Percentiles rank a stretch among this genome's conserved stretches.
Conservation (phyloP, 768 basidiomycete species). For the Boletus vinaceobasis region DNA sequence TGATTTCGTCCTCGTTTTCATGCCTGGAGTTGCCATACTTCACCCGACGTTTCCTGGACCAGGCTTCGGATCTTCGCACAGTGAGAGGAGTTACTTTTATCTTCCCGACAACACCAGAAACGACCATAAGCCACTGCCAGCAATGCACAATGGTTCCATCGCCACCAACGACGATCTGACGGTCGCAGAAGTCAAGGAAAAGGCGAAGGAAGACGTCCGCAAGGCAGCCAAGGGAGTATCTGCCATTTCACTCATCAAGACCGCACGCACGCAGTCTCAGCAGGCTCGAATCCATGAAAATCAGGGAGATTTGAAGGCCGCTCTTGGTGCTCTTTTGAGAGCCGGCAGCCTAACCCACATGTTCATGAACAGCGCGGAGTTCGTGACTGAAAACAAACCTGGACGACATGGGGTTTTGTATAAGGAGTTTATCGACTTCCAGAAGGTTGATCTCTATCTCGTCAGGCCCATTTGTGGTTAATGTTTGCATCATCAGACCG, state of each 20-base stretch:
- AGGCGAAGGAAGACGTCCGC: constrained; percentile 44
- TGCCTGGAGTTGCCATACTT: constrained; percentile 43
- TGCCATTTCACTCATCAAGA: constrained; percentile 55
- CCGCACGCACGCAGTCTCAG: constrained; percentile 56
- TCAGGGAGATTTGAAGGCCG: constrained; percentile 58
- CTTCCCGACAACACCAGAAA: constrained; percentile 13
- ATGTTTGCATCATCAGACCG: constrained; percentile 30
- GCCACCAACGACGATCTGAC: constrained; percentile 29
- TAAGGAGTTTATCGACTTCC: constrained; percentile 63
- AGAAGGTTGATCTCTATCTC: constrained; percentile 47
- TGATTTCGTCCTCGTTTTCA: constrained; percentile 20
- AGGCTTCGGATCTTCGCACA: constrained; percentile 31
- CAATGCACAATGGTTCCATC: constrained; percentile 40
- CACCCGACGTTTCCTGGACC: constrained; percentile 34
- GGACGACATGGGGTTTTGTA: constrained; percentile 53
- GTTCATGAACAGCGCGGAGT: constrained; percentile 60
- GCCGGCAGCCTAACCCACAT: constrained; percentile 57
- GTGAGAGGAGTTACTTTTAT: constrained; percentile 16
- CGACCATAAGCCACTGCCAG: constrained; percentile 18
- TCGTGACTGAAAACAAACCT: constrained; percentile 44
- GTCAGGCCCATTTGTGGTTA: constrained; percentile 6
- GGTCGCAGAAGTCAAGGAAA: constrained; percentile 47
- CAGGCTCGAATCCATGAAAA: constrained; percentile 51
- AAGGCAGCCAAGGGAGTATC: constrained; percentile 58
- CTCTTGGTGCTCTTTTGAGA: constrained; percentile 57